phyloP scores from a whole-genome alignment of 805 yeast species.

The Candida wancherniae region DNA sequence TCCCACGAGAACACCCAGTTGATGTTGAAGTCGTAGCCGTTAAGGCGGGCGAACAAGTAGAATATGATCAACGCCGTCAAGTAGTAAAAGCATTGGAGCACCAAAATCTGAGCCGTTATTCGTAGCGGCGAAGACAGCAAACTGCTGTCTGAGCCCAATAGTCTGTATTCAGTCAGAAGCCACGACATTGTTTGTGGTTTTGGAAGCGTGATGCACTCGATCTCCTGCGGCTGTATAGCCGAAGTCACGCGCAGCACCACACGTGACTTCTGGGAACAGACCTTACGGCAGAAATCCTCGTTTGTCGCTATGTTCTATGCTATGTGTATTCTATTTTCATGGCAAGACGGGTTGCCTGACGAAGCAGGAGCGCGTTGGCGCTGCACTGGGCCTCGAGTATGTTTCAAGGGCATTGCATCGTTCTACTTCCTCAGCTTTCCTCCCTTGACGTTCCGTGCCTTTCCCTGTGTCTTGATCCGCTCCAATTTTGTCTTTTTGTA shows the following conservation, averaged over 20 bases:
- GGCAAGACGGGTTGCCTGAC: too few species aligned
- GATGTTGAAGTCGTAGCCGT: constrained; percentile 65
- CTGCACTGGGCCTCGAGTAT: too few species aligned
- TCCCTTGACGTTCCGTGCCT: constrained; percentile 13
- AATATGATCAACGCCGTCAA: constrained; percentile 64
- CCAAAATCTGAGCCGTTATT: constrained; percentile 56
- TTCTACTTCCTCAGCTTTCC: constrained; percentile 10
- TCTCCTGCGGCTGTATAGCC: too few species aligned
- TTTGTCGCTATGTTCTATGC: too few species aligned
- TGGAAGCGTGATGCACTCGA: neutral
- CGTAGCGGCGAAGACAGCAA: constrained; percentile 11
- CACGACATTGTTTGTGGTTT: constrained; percentile 7
- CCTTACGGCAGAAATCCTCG: too few species aligned
- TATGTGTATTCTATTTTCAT: too few species aligned
- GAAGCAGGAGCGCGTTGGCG: too few species aligned
- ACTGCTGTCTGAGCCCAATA: constrained; percentile 8
- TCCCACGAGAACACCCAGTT: constrained; percentile 82
- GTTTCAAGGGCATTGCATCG: neutral
- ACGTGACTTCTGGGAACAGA: neutral
- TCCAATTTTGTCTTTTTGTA: constrained; percentile 81
- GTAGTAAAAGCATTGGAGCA: constrained; percentile 77
- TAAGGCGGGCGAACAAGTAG: constrained; percentile 56
- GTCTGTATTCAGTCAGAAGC: constrained; percentile 6
- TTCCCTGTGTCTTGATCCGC: constrained; percentile 35
- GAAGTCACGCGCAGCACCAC: neutral